Conservation (phyloP, 352 stramenopile species). For the Globisporangium nodosum region DNA sequence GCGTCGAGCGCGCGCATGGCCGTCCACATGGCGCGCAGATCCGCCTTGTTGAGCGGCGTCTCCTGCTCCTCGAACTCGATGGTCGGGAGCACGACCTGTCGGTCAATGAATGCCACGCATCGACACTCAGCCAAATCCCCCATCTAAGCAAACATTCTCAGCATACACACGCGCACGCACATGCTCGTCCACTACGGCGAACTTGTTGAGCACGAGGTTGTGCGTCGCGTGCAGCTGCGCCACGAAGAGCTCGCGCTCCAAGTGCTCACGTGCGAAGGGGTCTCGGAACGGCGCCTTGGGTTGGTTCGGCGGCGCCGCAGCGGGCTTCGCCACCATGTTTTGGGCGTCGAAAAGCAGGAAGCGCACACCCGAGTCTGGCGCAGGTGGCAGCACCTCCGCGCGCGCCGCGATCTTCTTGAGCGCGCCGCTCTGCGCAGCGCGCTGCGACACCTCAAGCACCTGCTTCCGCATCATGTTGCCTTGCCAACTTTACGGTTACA, state of each 20-base stretch:
- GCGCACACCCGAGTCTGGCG: slow-evolving; percentile 24
- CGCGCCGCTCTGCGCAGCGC: slow-evolving; percentile 45
- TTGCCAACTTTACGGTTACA: no score
- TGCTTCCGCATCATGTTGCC: slow-evolving; percentile 45
- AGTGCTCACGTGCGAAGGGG: slow-evolving; percentile 65
- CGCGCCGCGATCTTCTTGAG: slow-evolving; percentile 59
- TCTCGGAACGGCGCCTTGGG: slow-evolving; percentile 39
- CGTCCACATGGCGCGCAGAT: slow-evolving; percentile 74
- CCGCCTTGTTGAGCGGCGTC: slow-evolving; percentile 32
- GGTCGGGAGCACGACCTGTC: slow-evolving; percentile 55
- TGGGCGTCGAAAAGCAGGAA: slow-evolving; percentile 59
- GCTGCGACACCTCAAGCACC: slow-evolving; percentile 58
- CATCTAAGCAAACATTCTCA: no score
- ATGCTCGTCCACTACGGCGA: slow-evolving; percentile 72
- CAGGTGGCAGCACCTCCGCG: slow-evolving; percentile 42
- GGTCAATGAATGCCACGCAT: no score
- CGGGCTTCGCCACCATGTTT: slow-evolving; percentile 32
- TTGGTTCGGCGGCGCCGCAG: slow-evolving; percentile 8
- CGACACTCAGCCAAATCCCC: no score
- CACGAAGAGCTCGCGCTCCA: slow-evolving; percentile 69
- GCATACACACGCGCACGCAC: slow-evolving; percentile 19
- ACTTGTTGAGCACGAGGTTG: slow-evolving; percentile 84
- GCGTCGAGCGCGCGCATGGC: slow-evolving; percentile 59
- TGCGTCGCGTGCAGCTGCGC: slow-evolving; percentile 56
- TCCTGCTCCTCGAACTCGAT: slow-evolving; percentile 69